Base-by-base conservation (phyloP, 108 stramenopile genomes). In the Stephanodiscus triporus region DNA sequence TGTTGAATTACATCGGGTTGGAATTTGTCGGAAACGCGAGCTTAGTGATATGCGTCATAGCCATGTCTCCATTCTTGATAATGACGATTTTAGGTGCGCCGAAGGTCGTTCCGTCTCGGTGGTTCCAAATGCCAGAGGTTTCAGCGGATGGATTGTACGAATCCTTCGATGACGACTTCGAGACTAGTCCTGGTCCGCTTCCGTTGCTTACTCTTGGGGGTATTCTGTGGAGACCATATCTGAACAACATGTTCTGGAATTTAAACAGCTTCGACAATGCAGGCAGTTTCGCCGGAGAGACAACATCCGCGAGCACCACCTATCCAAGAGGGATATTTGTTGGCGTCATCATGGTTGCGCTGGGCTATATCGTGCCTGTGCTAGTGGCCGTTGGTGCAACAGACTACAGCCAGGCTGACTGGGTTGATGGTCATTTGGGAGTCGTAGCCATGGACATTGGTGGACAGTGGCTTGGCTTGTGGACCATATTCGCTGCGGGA, bases 181-280 rank as follows among this genome's bases (percentile, higher is more conserved):
- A 68, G 34, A 84, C 59, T 1, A 70, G 76, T 30, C 68, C 81
- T 27, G 87, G 88, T 26, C 62, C 75, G 14, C 20, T 75, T 19
- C 70, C 84, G 19, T 67, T 85, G 26, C 65, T 89, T 24, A 66
- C 65, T 37, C 30, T 80, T 2, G 87, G 78, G n/a, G 95, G 91
- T 22, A 85, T 98, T 63, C 30, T 91, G 4, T 97, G 96, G 96
- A 58, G 94, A 51, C 89, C 93, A 4, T 95, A 87, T 45, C 75
- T 98, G 57, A 98, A 98, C 80, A 95, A 97, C 70, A 69, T 98
- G 38, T 98, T 96, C 65, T 98, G 98, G 98, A 96, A 98, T 67
- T 74, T 96, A 27, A 98, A 97, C 66, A 87, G 86, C 51, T 98
- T 97, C 64, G 97, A 98, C 66, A 63, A 58, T 24, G 97, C 89